Conservation (phyloP, 176 grass and related monocot genomes). For the Carex myosuroides region DNA sequence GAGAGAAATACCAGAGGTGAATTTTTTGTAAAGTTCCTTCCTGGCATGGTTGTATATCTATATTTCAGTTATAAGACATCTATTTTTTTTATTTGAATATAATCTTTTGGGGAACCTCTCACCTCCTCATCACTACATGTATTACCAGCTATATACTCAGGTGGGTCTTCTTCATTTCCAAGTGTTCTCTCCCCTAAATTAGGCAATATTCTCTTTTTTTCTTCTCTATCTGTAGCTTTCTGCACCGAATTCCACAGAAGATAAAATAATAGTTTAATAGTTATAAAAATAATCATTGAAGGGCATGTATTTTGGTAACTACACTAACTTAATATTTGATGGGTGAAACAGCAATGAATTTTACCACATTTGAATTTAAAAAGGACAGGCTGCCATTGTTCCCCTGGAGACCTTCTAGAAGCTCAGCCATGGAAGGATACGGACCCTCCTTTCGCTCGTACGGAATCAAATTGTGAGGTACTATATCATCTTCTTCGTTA, state of each 20-base stretch:
- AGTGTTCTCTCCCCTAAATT: constrained; percentile 47
- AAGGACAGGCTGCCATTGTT: constrained; percentile 37
- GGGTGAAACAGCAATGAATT: constrained; percentile 19
- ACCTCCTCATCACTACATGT: constrained; percentile 79
- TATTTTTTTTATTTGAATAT: neutral
- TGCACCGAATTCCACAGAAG: constrained; percentile 25
- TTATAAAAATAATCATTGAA: constrained; percentile 25
- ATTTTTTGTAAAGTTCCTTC: neutral
- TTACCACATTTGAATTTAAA: constrained; percentile 35
- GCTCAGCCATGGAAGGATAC: constrained; percentile 68
- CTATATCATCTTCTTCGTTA: constrained; percentile 38
- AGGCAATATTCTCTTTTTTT: constrained; percentile 34
- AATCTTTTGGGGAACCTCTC: constrained; percentile 1
- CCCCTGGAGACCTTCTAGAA: constrained; percentile 66
- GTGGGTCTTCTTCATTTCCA: constrained; percentile 48
- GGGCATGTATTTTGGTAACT: neutral
- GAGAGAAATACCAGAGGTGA: neutral
- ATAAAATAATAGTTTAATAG: constrained; percentile 15
- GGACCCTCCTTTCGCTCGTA: constrained; percentile 27
- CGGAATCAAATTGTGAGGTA: constrained; percentile 23
- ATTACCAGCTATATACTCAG: constrained; percentile 51
- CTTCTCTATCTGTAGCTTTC: constrained; percentile 26
- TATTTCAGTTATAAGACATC: neutral
- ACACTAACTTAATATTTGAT: neutral
- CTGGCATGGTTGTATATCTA: neutral